phyloP scores from a whole-genome alignment of 2,329 filamentous ascomycete species.

The Clonostachys byssicola region DNA sequence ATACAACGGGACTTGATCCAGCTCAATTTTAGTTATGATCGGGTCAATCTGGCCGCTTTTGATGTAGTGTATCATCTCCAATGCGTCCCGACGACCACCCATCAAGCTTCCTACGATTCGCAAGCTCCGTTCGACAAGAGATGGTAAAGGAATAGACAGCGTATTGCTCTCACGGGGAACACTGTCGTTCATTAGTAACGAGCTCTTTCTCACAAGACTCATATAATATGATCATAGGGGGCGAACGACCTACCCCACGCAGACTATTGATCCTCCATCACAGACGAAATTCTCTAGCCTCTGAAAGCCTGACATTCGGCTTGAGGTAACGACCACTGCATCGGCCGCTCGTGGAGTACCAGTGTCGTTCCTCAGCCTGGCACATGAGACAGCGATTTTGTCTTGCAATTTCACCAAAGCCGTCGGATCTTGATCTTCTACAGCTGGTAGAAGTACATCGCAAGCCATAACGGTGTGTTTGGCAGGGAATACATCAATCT shows the following conservation, averaged over 20 bases:
- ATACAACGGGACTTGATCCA: not conserved
- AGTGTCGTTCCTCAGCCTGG: not conserved
- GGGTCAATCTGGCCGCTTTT: not conserved
- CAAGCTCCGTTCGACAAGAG: not conserved
- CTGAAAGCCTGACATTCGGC: no score
- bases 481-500: not conserved
- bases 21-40: not conserved
- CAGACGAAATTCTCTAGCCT: not conserved
- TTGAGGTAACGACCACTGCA: not conserved
- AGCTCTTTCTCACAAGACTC: no score
- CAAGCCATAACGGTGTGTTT: no score
- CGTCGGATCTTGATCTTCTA: no score
- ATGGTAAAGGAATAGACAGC: not conserved
- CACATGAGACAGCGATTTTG: not conserved
- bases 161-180: not conserved
- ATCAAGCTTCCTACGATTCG: not conserved
- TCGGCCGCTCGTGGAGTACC: not conserved
- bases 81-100: not conserved
- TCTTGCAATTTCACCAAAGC: no score
- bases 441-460: no score
- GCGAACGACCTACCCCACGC: not conserved
- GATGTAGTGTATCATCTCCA: not conserved
- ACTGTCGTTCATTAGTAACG: no score
- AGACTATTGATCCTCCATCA: not conserved
- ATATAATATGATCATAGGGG: no score